These are phyloP conservation scores for Quillaja saponaria DNA, from an alignment of 306 rosid species.

Conservation along the genomic window DNA sequence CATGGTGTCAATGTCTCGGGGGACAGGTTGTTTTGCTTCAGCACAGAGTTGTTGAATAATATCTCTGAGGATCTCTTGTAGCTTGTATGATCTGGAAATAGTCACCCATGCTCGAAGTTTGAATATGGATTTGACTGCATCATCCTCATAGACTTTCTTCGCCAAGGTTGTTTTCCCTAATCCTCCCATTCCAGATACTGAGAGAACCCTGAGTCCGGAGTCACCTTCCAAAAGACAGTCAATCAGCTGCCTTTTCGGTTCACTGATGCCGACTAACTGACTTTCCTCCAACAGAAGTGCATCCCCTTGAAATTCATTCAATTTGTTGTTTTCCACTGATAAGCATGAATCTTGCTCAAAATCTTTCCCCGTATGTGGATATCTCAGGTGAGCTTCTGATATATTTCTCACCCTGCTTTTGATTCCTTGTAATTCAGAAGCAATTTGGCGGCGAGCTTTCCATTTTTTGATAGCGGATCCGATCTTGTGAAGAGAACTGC, in stretches of 20 bases:
- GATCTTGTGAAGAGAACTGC: background rate
- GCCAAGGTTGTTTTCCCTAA: background rate
- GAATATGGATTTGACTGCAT: background rate
- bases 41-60: background rate
- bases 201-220: background rate
- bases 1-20: too few species aligned
- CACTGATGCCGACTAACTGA: background rate
- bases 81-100: background rate
- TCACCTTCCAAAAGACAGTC: background rate
- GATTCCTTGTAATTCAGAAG: background rate
- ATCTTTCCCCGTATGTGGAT: background rate
- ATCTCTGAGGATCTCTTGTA: background rate
- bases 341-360: background rate
- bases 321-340: background rate
- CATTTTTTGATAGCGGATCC: background rate
- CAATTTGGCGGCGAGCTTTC: slow-evolving; percentile 14
- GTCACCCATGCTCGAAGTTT: background rate
- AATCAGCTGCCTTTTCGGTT: background rate
- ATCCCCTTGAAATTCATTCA: background rate
- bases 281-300: background rate
- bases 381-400: background rate
- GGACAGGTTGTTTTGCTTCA: too few species aligned
- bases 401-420: background rate
- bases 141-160: background rate
- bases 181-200: background rate